A percentile compares a stretch with the other conserved stretches of the same genome.
These are phyloP conservation scores for Candida schatavii DNA, from an alignment of 805 yeast genomes.

Conservation along the genomic window DNA sequence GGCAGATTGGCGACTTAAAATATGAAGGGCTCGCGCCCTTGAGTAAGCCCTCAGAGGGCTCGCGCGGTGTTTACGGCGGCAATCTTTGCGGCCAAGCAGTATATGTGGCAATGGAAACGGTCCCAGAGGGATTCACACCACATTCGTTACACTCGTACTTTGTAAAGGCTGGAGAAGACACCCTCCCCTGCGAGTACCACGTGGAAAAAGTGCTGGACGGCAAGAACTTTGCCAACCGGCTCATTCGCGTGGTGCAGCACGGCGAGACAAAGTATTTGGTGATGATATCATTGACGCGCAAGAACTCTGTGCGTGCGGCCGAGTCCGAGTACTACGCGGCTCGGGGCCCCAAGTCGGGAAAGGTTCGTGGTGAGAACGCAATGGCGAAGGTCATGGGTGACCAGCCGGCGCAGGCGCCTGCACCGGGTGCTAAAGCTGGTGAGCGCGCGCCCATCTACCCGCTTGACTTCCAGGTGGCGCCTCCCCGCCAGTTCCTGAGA, in stretches of 20 bases:
- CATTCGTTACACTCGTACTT: slow-evolving; percentile 41
- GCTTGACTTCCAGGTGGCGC: slow-evolving; percentile 26
- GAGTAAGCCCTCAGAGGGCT: slow-evolving; percentile 17
- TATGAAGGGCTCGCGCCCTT: slow-evolving; percentile 17
- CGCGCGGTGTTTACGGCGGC: slow-evolving; percentile 42
- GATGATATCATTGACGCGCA: slow-evolving; percentile 34
- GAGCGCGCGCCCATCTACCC: slow-evolving; percentile 14
- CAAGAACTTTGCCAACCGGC: slow-evolving; percentile 32
- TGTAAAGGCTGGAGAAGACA: slow-evolving; percentile 36
- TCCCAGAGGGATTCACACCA: slow-evolving; percentile 32
- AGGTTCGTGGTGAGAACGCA: no score
- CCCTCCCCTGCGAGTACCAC: slow-evolving; percentile 24
- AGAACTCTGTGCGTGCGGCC: slow-evolving; percentile 21
- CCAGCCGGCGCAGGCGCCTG: slow-evolving; percentile 1
- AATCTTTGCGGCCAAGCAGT: slow-evolving; percentile 34
- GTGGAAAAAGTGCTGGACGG: slow-evolving; percentile 37
- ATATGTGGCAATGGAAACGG: slow-evolving; percentile 34
- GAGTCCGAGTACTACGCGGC: slow-evolving; percentile 8
- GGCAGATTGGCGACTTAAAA: slow-evolving; percentile 7
- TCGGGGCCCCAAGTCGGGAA: no score
- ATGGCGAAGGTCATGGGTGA: no score
- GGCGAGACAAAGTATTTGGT: slow-evolving; percentile 29
- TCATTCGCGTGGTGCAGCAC: slow-evolving; percentile 29
- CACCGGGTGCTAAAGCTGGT: background rate
- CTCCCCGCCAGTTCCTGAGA: slow-evolving; percentile 20